These are phyloP conservation scores for Pseudonitzschia multiseries DNA, from an alignment of 108 stramenopile genomes.

Conservation along the genomic window DNA sequence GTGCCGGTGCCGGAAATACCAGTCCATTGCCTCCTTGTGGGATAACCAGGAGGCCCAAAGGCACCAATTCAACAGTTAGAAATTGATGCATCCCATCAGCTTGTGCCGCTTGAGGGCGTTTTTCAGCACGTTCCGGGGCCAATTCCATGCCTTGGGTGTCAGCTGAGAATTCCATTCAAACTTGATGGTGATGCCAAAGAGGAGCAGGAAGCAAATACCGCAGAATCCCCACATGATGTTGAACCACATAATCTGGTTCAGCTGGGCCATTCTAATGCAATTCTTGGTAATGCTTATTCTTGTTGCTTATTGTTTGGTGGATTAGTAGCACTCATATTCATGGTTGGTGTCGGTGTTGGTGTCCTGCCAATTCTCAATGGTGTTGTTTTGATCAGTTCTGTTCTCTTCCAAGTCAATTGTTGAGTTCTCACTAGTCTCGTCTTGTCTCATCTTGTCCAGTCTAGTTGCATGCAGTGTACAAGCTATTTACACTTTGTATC, in stretches of 20 bases:
- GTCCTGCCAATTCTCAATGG: no score
- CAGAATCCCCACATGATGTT: conserved; percentile 10
- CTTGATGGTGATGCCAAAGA: conserved; percentile 60
- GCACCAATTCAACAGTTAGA: conserved; percentile 38
- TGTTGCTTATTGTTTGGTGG: no score
- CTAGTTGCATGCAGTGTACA: no score
- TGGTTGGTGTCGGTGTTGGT: no score
- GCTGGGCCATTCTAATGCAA: neutral
- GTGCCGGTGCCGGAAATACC: conserved; percentile 81
- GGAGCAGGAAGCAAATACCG: conserved; percentile 20
- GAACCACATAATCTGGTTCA: conserved; percentile 10
- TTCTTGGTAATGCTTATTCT: no score
- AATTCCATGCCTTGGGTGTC: conserved; percentile 60
- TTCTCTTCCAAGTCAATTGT: no score
- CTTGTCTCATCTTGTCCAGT: no score
- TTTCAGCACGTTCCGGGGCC: conserved; percentile 50
- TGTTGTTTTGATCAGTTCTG: no score
- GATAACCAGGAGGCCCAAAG: conserved; percentile 50
- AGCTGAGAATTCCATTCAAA: conserved; percentile 39
- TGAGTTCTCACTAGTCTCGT: no score
- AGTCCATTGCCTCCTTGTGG: conserved; percentile 52
- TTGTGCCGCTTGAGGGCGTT: conserved; percentile 22
- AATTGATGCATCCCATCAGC: conserved; percentile 33
- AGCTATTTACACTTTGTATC: no score
- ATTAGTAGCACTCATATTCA: no score